phyloP scores from a whole-genome alignment of 139 green algal genomes.

The Chlamydomonas sphaeroides region DNA sequence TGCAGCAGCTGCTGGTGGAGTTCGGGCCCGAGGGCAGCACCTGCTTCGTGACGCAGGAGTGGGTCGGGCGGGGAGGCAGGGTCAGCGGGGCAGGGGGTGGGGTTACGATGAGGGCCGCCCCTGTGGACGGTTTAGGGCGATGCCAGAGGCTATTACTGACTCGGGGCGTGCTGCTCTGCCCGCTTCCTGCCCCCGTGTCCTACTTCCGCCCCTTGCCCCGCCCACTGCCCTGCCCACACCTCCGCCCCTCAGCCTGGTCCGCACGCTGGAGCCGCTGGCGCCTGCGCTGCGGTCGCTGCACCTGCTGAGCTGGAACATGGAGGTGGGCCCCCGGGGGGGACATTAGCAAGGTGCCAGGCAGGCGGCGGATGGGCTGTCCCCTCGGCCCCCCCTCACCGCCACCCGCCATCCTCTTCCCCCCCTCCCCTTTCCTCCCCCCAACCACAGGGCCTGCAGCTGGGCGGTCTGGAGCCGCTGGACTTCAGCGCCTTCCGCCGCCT shows the following conservation, averaged over 20 bases:
- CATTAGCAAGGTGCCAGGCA: too few relatives aligned
- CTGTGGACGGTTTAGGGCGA: too few relatives aligned
- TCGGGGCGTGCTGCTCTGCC: background rate
- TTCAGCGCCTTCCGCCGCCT: conserved; percentile 30
- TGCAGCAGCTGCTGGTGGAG: conserved; percentile 39
- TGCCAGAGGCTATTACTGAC: too few relatives aligned
- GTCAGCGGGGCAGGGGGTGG: too few relatives aligned
- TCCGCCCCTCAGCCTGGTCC: conserved; percentile 4
- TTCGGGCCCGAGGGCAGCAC: conserved; percentile 31
- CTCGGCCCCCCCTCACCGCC: too few relatives aligned
- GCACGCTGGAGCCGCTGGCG: conserved; percentile 27
- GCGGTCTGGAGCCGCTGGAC: conserved; percentile 2
- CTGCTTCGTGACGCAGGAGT: conserved; percentile 32
- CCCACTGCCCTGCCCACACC: background rate
- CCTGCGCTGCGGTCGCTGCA: conserved; percentile 22
- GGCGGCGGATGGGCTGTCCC: too few relatives aligned
- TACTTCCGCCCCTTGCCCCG: too few relatives aligned
- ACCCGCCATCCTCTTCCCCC: too few relatives aligned
- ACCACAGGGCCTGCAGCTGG: background rate
- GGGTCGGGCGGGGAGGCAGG: background rate
- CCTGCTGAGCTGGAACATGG: conserved; percentile 40
- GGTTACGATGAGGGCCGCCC: too few relatives aligned
- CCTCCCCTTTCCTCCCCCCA: background rate
- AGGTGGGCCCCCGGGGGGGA: background rate
- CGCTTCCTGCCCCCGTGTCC: background rate